These are phyloP conservation scores for Epichloe baconii DNA, from an alignment of 2,329 filamentous ascomycete species.

Conservation along the genomic window DNA sequence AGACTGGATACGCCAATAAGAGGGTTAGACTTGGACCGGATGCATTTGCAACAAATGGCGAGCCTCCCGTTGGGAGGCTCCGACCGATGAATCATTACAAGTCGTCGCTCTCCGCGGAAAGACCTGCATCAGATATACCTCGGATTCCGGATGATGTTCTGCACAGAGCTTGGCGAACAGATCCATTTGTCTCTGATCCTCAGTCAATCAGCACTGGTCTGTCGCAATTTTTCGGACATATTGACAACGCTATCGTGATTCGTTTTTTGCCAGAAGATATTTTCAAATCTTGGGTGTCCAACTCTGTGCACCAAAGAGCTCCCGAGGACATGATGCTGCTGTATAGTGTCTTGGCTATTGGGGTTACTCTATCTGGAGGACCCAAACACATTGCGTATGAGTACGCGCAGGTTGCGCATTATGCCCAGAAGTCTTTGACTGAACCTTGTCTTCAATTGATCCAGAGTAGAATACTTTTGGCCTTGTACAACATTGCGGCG, in stretches of 20 bases:
- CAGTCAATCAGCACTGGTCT: conserved; percentile 26
- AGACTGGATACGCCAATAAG: conserved; percentile 35
- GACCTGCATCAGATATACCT: conserved; percentile 26
- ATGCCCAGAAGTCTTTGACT: conserved; percentile 29
- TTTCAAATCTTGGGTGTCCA: conserved; percentile 25
- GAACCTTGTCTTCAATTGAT: conserved; percentile 42
- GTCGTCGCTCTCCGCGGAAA: conserved; percentile 23
- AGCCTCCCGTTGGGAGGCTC: conserved; percentile 18
- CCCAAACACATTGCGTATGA: conserved; percentile 24
- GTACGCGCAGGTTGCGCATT: conserved; percentile 40
- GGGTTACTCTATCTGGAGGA: conserved; percentile 26
- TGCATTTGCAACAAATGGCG: conserved; percentile 25
- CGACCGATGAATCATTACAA: conserved; percentile 25
- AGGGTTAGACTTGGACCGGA: conserved; percentile 35
- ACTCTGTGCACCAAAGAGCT: conserved; percentile 22
- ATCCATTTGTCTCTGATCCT: conserved; percentile 33
- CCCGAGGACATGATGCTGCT: conserved; percentile 33
- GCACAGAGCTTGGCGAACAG: conserved; percentile 35
- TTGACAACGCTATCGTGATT: conserved; percentile 28
- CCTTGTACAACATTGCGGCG: conserved; percentile 51
- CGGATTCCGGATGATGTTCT: conserved; percentile 37
- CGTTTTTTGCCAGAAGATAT: conserved; percentile 27
- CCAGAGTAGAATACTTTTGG: conserved; percentile 53
- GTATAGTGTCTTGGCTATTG: conserved; percentile 30
- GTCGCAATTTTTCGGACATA: conserved; percentile 29